phyloP scores from a whole-genome alignment of 768 basidiomycete genomes.

The Xanthoconium purpureum region DNA sequence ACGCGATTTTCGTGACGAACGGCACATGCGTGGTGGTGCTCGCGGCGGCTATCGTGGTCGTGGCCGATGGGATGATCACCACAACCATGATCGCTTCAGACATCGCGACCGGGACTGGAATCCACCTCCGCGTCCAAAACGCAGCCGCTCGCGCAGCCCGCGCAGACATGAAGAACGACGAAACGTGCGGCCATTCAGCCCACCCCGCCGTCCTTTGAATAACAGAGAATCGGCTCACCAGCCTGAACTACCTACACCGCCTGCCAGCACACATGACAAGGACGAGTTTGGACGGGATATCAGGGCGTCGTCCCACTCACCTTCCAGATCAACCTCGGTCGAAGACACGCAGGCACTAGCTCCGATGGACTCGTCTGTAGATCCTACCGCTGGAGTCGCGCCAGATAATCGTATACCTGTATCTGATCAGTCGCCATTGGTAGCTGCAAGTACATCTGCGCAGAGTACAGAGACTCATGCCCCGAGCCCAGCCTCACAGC shows the following conservation, averaged over 20 bases:
- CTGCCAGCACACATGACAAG: slow-evolving; percentile 44
- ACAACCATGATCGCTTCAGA: slow-evolving; percentile 38
- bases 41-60: slow-evolving; percentile 59
- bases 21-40: slow-evolving; percentile 48
- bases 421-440: slow-evolving; percentile 36
- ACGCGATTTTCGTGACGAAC: slow-evolving; percentile 51
- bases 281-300: slow-evolving; percentile 89
- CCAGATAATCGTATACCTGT: slow-evolving; percentile 48
- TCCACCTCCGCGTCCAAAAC: slow-evolving; percentile 42
- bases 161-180: slow-evolving; percentile 52
- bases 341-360: slow-evolving; percentile 26
- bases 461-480: slow-evolving; percentile 36
- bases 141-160: slow-evolving; percentile 76
- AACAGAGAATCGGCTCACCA: slow-evolving; percentile 27
- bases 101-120: slow-evolving; percentile 45
- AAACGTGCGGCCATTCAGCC: slow-evolving; percentile 56
- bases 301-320: slow-evolving; percentile 48
- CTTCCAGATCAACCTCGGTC: slow-evolving; percentile 27
- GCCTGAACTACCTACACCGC: slow-evolving; percentile 23
- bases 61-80: slow-evolving; percentile 64
- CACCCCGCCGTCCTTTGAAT: slow-evolving; percentile 47
- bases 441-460: slow-evolving; percentile 60
- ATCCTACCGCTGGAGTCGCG: slow-evolving; percentile 42
- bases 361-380: slow-evolving; percentile 39
- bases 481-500: slow-evolving; percentile 38